These are phyloP conservation scores for Xylogone sp. DNA, from an alignment of 2,329 filamentous ascomycete species.

Conservation along the genomic window DNA sequence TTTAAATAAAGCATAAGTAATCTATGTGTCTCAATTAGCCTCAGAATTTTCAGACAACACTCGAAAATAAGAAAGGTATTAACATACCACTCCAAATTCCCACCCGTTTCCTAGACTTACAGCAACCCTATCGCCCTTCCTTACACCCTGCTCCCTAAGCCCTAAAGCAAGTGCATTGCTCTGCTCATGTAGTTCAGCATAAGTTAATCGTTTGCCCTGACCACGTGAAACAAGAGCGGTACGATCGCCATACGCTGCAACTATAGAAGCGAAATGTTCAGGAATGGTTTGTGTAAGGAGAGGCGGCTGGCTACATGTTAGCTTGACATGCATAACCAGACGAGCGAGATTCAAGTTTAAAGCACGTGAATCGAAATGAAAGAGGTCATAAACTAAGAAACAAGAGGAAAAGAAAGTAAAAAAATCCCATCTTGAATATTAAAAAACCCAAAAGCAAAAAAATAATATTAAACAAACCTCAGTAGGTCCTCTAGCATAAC, in stretches of 20 bases:
- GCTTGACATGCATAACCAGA: slow-evolving; percentile 4
- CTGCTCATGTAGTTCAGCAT: slow-evolving; percentile 67
- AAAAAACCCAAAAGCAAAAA: slow-evolving; percentile 3
- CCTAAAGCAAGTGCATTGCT: slow-evolving; percentile 75
- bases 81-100: slow-evolving; percentile 71
- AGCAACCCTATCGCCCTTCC: slow-evolving; percentile 79
- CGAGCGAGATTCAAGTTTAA: too few species aligned
- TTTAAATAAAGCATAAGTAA: slow-evolving; percentile 87
- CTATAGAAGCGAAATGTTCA: slow-evolving; percentile 65
- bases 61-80: background rate
- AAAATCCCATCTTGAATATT: background rate
- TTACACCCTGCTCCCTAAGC: slow-evolving; percentile 65
- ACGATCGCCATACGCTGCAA: slow-evolving; percentile 60
- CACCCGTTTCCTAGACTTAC: slow-evolving; percentile 81
- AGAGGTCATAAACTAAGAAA: too few species aligned
- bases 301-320: slow-evolving; percentile 47
- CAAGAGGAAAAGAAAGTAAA: background rate
- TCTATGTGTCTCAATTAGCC: slow-evolving; percentile 24
- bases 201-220: slow-evolving; percentile 60
- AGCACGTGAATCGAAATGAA: too few species aligned
- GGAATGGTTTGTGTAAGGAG: slow-evolving; percentile 67
- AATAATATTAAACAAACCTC: slow-evolving; percentile 23
- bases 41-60: slow-evolving; percentile 11
- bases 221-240: slow-evolving; percentile 52
- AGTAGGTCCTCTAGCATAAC: slow-evolving; percentile 28